Conservation (phyloP, 768 basidiomycete species). For the Porpolomopsis calyptriformis region DNA sequence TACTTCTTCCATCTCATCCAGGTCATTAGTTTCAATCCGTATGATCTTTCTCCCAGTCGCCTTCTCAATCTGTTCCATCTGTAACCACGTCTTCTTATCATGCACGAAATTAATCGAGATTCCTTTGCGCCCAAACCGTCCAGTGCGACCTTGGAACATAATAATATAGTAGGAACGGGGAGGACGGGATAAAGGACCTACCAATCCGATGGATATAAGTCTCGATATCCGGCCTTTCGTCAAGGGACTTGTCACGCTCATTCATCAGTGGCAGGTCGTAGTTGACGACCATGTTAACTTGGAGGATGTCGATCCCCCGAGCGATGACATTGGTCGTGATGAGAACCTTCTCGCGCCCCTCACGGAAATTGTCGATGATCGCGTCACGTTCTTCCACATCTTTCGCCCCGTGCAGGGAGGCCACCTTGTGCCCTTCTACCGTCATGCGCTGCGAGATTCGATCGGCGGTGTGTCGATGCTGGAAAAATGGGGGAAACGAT, state of each 20-base stretch:
- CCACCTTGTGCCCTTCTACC: conserved; percentile 90
- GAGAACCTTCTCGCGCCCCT: conserved; percentile 86
- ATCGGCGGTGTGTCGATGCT: conserved; percentile 91
- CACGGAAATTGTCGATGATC: conserved; percentile 90
- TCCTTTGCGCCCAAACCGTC: conserved; percentile 94
- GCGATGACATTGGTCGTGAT: conserved; percentile 99
- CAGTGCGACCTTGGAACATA: conserved; percentile 69
- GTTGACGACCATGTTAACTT: conserved; percentile 99
- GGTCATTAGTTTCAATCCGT: conserved; percentile 78
- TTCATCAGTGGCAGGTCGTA: conserved; percentile 88
- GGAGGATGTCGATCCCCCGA: conserved; percentile 94
- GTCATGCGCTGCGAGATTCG: conserved; percentile 85
- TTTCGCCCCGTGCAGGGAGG: conserved; percentile 91
- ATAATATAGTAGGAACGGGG: neutral
- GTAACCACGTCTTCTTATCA: conserved; percentile 73
- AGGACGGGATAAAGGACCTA: conserved; percentile 25
- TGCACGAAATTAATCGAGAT: conserved; percentile 98
- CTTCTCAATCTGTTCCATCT: conserved; percentile 86
- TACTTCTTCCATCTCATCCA: conserved; percentile 93
- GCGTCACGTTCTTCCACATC: conserved; percentile 81
- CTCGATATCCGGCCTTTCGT: conserved; percentile 77
- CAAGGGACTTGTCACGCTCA: conserved; percentile 45
- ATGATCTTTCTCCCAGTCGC: conserved; percentile 68
- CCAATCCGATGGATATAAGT: conserved; percentile 98
- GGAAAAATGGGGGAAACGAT: no score